A percentile compares a stretch with the other conserved stretches of the same genome.
phyloP scores from a whole-genome alignment of 352 stramenopile genomes.

The Pythium phragmitis region DNA sequence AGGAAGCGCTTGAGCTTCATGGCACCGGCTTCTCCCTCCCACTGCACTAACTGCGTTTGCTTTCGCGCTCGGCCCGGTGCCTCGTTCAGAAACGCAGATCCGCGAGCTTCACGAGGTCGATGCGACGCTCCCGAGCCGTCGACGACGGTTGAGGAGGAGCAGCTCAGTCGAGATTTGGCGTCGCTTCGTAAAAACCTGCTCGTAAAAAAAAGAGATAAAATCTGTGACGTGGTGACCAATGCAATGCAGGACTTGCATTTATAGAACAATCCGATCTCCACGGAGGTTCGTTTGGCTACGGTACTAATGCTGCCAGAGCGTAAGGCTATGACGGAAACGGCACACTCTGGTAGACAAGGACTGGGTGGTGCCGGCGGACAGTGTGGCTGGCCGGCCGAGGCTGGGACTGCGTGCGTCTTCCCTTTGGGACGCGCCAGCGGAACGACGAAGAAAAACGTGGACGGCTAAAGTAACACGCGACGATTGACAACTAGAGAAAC shows the following conservation, averaged over 20 bases:
- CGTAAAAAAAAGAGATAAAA: conserved; percentile 17
- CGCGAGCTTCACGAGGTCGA: not conserved
- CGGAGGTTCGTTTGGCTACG: not conserved
- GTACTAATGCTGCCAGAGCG: not conserved
- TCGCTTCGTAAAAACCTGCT: conserved; percentile 34
- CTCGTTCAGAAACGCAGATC: not conserved
- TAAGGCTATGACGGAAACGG: not conserved
- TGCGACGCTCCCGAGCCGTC: not conserved
- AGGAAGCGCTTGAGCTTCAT: conserved; percentile 97
- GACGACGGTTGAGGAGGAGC: conserved; percentile 19
- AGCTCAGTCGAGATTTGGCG: not conserved
- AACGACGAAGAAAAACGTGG: not conserved
- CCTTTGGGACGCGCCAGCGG: conserved; percentile 3
- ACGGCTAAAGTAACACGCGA: conserved; percentile 15
- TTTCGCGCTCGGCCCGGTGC: no score
- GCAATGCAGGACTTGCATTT: not conserved
- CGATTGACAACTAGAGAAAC: not conserved
- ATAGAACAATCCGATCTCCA: not conserved
- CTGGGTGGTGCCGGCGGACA: not conserved
- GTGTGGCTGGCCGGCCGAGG: not conserved
- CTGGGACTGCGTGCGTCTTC: conserved; percentile 2
- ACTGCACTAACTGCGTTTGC: no score
- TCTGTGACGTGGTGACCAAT: conserved; percentile 5
- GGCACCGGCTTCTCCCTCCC: not conserved
- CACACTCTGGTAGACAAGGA: not conserved